Base-by-base conservation (phyloP, 2,329 filamentous ascomycete genomes). In the Diplodia intermedia region DNA sequence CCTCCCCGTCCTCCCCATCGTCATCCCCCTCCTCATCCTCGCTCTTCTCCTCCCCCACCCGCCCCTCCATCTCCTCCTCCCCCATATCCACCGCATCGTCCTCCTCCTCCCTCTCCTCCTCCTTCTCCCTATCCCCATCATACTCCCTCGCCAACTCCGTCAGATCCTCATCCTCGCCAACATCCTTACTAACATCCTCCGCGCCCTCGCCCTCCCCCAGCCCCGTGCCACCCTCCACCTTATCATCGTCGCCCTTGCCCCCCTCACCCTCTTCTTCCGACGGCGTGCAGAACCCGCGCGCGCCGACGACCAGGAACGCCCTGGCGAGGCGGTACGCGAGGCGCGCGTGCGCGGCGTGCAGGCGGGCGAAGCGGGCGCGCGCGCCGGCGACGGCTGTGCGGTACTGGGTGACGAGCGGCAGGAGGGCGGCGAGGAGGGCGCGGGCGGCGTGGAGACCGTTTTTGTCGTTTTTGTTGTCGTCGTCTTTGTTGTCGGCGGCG, bases 141-240 rank as follows among this genome's bases (percentile, higher is more conserved):
- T 89, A 86, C 74, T 97, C 91, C 77, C 97, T 92, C 0, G 95
- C 94, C 54, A 99, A 84, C 72, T 99, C 95, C 0, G 91, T 89
- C 4, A 99, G 82, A 76, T 99, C 94, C 77, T 99, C 95, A 69
- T 99, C 94, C 18, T 94, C 90, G 71, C 92, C 89, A 56, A 99
- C 91, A 75, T 99, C 95, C 77, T 99, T 98, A 80, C 94, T 98
- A 71, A 99, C 98, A 78, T 99, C 94, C 76, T 99, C 94, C 4
- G 91, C 94, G 20, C 94, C 96, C 78, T 97, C 92, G 12, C 95
- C 96, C 55, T 97, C 95, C 23, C 95, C 96, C 29, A 99, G 88
- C 40, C 95, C 96, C 12, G 94, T 98, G 18, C 96, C 96, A 47
- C 89, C 89, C 79, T 99, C 94, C 36, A 97, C 84, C 73, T 97